Evolutionary conservation across 805 yeast species (phyloP), one percentile per base, ranked within the genome.

Genomic region (Saturnispora sekii): DNA sequence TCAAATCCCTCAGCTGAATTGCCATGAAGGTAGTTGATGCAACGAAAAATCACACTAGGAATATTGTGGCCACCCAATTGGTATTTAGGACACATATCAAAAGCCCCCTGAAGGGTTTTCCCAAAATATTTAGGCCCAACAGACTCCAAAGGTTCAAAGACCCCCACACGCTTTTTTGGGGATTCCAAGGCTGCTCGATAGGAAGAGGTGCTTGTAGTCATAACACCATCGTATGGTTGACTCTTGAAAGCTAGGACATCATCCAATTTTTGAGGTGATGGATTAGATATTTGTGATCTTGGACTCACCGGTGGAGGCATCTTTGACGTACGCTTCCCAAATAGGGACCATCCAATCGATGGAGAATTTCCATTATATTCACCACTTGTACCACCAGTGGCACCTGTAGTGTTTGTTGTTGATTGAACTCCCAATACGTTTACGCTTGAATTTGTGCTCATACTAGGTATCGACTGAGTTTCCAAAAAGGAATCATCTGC

Each of bases 1-100:
- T 88, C 95, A 60, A 86, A 93, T 49, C 74, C 74, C n/a, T 81
- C 68, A 0, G 95, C 95, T 17, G 81, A 77, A 21, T 79, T 73
- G 33, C 68, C 71, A 41, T 72, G 70, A 41, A 90, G 67, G 52
- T 73, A 84, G 46, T 77, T 82, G 31, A 89, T 56, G 56, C 96
- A 87, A 48, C 95, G 66, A 54, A 67, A 83, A 14, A 86, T 76
- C 7, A 90, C 79, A 35, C 88, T 77, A 1, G 98, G 97, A 15
- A 83, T 70, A 12, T 67, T 63, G 7, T 60, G 61, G 31, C 66
- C 69, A 16, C 74, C 51, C 0, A 62, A 35, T 70, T 47, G 65
- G 58, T 54, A 72, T 50, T 63, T 60, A 4, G 74, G 67, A 2
- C 89, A 80, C 29, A 79, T 54, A 15, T 67, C 65, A 35, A 70